phyloP scores from a whole-genome alignment of 1,139 yeast species.

The Sugiyamaella paludigena region DNA sequence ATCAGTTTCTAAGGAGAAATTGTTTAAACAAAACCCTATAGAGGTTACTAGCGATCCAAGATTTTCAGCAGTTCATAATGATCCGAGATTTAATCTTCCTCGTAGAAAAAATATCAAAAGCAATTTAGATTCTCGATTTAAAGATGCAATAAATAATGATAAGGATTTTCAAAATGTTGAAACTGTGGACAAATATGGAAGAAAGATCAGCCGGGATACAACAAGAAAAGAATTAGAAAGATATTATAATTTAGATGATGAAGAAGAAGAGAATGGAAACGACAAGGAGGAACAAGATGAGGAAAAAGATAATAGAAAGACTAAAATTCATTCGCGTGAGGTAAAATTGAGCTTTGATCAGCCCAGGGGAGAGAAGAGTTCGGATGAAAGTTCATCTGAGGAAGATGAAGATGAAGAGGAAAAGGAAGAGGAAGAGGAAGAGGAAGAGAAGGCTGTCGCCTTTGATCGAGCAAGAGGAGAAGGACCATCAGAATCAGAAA shows the following conservation, averaged over 20 bases:
- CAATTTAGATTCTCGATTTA: constrained; percentile 83
- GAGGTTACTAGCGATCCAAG: constrained; percentile 65
- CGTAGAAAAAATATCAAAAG: constrained; percentile 68
- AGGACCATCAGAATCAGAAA: constrained; percentile 46
- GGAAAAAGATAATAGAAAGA: constrained; percentile 27
- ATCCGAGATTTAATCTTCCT: constrained; percentile 84
- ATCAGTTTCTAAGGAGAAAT: neutral
- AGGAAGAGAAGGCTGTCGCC: constrained; percentile 24
- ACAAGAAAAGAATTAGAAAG: constrained; percentile 56
- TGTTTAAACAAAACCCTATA: neutral
- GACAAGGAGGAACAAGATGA: constrained; percentile 35
- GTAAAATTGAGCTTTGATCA: neutral
- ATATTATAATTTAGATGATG: constrained; percentile 56
- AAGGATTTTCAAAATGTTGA: constrained; percentile 57
- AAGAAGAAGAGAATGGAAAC: constrained; percentile 29
- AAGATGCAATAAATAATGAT: constrained; percentile 54
- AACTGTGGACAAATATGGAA: constrained; percentile 82
- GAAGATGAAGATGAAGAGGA: constrained; percentile 30
- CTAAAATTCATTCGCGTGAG: constrained; percentile 7
- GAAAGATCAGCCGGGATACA: constrained; percentile 53
- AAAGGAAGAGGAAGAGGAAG: too few relatives aligned
- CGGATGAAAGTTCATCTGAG: constrained; percentile 27
- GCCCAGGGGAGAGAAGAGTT: neutral
- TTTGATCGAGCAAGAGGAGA: constrained; percentile 77
- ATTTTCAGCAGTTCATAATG: constrained; percentile 75